Evolutionary conservation across 2,329 filamentous ascomycete species (phyloP).

Genomic region (Chaetomium strumarium): DNA sequence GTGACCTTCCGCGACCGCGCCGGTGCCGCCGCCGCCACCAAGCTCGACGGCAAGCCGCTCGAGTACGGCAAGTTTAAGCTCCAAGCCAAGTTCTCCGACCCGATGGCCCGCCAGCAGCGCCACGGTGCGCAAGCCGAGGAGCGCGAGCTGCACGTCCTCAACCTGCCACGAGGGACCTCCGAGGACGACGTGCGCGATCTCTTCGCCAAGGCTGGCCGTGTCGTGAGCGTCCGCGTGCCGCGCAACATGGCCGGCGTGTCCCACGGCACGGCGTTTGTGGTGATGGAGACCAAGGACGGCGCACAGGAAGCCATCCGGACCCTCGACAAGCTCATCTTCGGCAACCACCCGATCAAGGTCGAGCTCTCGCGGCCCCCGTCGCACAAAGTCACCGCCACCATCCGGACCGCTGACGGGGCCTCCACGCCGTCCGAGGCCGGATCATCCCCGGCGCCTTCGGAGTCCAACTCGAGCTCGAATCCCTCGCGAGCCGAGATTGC

Average conservation of each 20-base stretch:
- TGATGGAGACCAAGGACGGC: constrained; percentile 65
- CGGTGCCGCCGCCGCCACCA: constrained; percentile 65
- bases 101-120: constrained; percentile 68
- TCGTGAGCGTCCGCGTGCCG: constrained; percentile 68
- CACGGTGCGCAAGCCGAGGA: constrained; percentile 79
- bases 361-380: constrained; percentile 52
- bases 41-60: constrained; percentile 64
- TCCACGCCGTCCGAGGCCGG: constrained; percentile 2
- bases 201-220: constrained; percentile 69
- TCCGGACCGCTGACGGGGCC: constrained; percentile 26
- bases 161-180: constrained; percentile 55
- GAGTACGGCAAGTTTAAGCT: constrained; percentile 65
- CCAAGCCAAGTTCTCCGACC: constrained; percentile 78
- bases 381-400: constrained; percentile 50
- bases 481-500: constrained; percentile 46
- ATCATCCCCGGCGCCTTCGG: constrained; percentile 1
- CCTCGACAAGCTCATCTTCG: constrained; percentile 66
- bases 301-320: constrained; percentile 59
- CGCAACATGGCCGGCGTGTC: constrained; percentile 61
- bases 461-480: constrained; percentile 13
- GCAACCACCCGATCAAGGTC: constrained; percentile 61
- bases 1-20: constrained; percentile 71
- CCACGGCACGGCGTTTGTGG: constrained; percentile 75
- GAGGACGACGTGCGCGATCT: constrained; percentile 65
- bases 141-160: constrained; percentile 74